A percentile compares a stretch with the other conserved stretches of the same genome.
Evolutionary conservation across 176 grass and related monocot genomes (phyloP).

Genomic region (Triticum timopheevii): DNA sequence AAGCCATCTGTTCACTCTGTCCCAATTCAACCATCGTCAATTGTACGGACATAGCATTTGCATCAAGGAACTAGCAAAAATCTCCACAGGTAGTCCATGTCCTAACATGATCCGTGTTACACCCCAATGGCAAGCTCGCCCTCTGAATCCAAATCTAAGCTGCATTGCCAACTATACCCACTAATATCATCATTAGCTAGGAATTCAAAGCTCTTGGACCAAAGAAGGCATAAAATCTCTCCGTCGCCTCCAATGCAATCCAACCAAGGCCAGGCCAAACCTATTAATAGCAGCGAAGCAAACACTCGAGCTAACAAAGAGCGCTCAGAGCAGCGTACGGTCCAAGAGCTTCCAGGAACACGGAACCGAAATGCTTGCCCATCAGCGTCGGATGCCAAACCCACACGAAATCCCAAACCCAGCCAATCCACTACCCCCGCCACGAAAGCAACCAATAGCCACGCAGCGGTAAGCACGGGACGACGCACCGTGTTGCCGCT

Average conservation of each 20-base stretch:
- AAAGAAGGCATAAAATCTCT: background rate
- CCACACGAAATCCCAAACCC: slow-evolving; percentile 30
- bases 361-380: slow-evolving; percentile 19
- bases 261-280: background rate
- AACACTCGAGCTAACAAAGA: background rate
- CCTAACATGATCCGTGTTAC: background rate
- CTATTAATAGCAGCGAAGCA: slow-evolving; percentile 30
- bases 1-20: background rate
- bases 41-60: background rate
- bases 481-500: slow-evolving; percentile 58
- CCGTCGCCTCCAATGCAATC: background rate
- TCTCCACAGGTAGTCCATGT: background rate
- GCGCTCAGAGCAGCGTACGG: background rate
- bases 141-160: slow-evolving; percentile 6
- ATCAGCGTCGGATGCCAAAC: slow-evolving; percentile 41
- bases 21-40: background rate
- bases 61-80: background rate
- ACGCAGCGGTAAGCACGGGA: background rate
- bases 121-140: background rate
- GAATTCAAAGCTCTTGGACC: background rate
- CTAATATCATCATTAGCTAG: background rate
- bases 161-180: slow-evolving; percentile 24
- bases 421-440: background rate
- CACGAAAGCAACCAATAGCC: slow-evolving; percentile 17
- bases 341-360: background rate